Evolutionary conservation across 495 filamentous ascomycete genomes (phyloP), one percentile per base, ranked within the genome.

Genomic region (Aspergillus affinis): DNA sequence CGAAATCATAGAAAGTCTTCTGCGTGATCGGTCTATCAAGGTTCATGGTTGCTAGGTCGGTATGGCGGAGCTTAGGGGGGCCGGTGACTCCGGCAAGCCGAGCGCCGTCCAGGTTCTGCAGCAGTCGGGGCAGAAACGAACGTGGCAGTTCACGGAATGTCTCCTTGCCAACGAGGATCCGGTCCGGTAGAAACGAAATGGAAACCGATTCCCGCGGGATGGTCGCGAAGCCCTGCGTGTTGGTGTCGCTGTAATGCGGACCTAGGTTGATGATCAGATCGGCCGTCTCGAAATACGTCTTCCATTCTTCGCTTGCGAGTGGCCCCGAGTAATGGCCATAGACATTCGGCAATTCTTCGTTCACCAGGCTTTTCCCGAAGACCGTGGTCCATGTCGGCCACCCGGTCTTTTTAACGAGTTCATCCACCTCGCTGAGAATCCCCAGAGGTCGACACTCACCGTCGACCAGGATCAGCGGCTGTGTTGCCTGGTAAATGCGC

Each of bases 341-440:
- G 41, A 69, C 67, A 23, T 75, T 75, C 6, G 69, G 65, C 23
- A 63, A 59, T 8, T 65, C 51, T 58, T 80, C 77, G 51, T 78
- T 66, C 29, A 78, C 63, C 8, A 75, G 58, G 3, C 73, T 68
- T 63, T 77, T 80, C 19, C 75, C 76, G 23, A 69, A 73, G 18
- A 66, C 50, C 0, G 75, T 65, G 2, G 61, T 69, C 62, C 65
- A 77, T 7, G 74, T 74, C 5, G 76, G 76, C 63, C 63, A 75
- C 3, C 58, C 57, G 5, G 69, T 70, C 17, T 54, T 53, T 50
- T 65, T 59, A 19, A 73, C 62, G n/a, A 75, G 67, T 1, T 62
- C 60, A 19, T 75, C 66, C 7, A 73, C 45, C 44, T 74, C 65
- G 0, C 66, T 58, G 6, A 70, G 27, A 41, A 76, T 68, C 26